Percentiles rank a stretch among this genome's conserved stretches.
These are phyloP conservation scores for Annona cherimola DNA, from an alignment of 164 flowering plant genomes.

Conservation along the genomic window DNA sequence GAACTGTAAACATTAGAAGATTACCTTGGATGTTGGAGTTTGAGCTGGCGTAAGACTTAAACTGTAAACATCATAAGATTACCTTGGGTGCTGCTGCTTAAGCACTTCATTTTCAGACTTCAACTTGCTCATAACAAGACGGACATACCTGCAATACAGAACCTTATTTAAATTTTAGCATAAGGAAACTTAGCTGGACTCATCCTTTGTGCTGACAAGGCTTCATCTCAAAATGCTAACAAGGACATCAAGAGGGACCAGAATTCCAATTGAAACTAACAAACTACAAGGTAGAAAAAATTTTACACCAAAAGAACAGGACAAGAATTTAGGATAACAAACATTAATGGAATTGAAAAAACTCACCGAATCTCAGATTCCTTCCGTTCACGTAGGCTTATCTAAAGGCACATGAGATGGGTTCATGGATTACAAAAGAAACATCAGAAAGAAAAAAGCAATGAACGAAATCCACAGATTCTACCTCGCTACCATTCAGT, in stretches of 20 bases:
- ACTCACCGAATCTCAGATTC: constrained; percentile 93
- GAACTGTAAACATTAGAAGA: too few species aligned
- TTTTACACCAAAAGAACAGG: too few species aligned
- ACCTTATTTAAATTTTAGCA: not conserved
- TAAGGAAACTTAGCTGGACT: not conserved
- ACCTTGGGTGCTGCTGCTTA: constrained; percentile 72
- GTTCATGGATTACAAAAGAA: constrained; percentile 5
- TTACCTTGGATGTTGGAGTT: not conserved
- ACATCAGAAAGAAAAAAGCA: not conserved
- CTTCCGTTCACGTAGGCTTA: constrained; percentile 75
- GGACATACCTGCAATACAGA: constrained; percentile 65
- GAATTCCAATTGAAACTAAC: too few species aligned
- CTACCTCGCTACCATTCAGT: constrained; percentile 95
- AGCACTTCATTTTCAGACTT: constrained; percentile 47
- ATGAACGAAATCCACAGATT: not conserved
- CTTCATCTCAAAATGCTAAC: not conserved
- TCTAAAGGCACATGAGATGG: constrained; percentile 38
- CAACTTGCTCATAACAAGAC: constrained; percentile 63
- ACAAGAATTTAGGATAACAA: too few species aligned
- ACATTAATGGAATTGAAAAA: not conserved
- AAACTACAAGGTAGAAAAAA: too few species aligned
- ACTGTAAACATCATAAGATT: not conserved
- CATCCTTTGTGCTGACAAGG: too few species aligned
- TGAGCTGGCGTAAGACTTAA: not conserved
- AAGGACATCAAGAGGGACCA: too few species aligned